These are phyloP conservation scores for Pugionium dolabratum DNA, from an alignment of 345 rosid genomes.

Conservation along the genomic window DNA sequence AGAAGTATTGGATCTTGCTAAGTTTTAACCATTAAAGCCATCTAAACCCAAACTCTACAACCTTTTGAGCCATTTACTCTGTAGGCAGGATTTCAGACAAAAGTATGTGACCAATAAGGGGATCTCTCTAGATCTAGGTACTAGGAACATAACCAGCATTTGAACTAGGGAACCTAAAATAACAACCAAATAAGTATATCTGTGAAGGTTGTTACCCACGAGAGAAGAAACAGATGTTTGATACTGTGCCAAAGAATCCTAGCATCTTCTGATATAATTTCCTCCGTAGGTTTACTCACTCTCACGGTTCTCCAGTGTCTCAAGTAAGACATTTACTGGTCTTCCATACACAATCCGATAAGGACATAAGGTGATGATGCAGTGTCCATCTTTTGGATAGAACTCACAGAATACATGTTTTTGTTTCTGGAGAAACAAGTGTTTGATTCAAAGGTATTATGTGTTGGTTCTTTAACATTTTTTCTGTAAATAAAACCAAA, in stretches of 20 bases:
- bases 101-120: constrained; percentile 6
- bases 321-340: constrained; percentile 60
- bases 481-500: too few species aligned
- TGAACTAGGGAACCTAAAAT: constrained; percentile 1
- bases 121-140: constrained; percentile 5
- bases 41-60: constrained; percentile 16
- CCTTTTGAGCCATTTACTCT: neutral
- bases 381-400: constrained; percentile 59
- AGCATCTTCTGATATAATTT: constrained; percentile 35
- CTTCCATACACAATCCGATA: constrained; percentile 63
- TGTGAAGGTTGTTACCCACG: constrained; percentile 52
- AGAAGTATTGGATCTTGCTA: neutral
- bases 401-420: constrained; percentile 71
- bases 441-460: too few species aligned
- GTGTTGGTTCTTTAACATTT: too few species aligned
- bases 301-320: constrained; percentile 48
- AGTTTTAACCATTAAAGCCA: constrained; percentile 11
- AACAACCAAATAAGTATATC: constrained; percentile 1
- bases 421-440: too few species aligned
- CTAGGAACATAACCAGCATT: constrained; percentile 3
- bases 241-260: constrained; percentile 50
- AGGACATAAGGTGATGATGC: constrained; percentile 44
- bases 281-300: constrained; percentile 35
- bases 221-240: constrained; percentile 56
- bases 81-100: constrained; percentile 19